Base-by-base conservation (phyloP, 768 basidiomycete genomes). In the Strobilomyces confusus region DNA sequence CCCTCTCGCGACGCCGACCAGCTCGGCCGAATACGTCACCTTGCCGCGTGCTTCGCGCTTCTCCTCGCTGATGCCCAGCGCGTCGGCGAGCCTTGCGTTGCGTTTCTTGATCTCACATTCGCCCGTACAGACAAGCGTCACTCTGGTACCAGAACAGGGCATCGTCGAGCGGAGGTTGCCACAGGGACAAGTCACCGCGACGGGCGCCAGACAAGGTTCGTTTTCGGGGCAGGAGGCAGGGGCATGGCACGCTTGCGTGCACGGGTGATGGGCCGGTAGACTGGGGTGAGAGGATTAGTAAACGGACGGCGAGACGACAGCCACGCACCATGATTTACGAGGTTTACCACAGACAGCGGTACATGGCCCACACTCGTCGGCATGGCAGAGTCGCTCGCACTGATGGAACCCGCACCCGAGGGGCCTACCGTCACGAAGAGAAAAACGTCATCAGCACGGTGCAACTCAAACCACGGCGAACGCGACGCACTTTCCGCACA, bases 341-440 rank as follows among this genome's bases (percentile, higher is more conserved):
- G 86, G 73, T 71, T 98, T 99, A 17, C 91, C 89, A 64, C 97
- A 99, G 3, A 79, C 75, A 30, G 86, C 78, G 3, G 75, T 77
- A 69, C 94, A 97, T 0, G 75, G 49, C 2, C 92, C 92, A 63
- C 95, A 98, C 6, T 80, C 81, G 41, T 86, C 92, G 3, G 77
- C 73, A 63, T 99, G 97, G 68, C 97, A 99, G 0, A 78, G 62
- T 51, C 84, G 79, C 54, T 87, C 83, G 67, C 97, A 99, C 14
- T 78, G 83, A 67, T 99, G 97, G 65, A 87, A 92, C 2, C 95
- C 97, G 62, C 97, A 99, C 0, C 71, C 71, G 51, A 98, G 73
- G 3, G 87, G 69, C 56, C 84, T 87, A 50, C 2, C 23, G 5
- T 43, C 33, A 14, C n/a, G 53, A 25, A 32, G 8, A 54, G 9